Evolutionary conservation across 2,329 filamentous ascomycete species (phyloP).

Genomic region (Rutstroemia sp.): DNA sequence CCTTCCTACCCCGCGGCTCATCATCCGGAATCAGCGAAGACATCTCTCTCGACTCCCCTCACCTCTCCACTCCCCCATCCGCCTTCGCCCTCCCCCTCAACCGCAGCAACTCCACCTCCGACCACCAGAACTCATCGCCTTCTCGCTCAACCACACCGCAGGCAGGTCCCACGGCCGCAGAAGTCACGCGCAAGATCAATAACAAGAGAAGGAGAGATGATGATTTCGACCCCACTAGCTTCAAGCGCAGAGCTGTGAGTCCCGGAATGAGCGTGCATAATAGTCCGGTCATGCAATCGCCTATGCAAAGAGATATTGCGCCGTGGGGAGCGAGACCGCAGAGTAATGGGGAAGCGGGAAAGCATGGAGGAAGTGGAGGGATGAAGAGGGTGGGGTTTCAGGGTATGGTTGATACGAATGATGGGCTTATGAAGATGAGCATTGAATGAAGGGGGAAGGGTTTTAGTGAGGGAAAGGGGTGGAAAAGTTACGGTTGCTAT

Average conservation of each 20-base stretch:
- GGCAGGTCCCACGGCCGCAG: slow-evolving; percentile 56
- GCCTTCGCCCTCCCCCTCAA: slow-evolving; percentile 17
- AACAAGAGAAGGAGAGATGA: slow-evolving; percentile 83
- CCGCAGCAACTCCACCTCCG: slow-evolving; percentile 12
- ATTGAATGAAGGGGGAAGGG: slow-evolving; percentile 55
- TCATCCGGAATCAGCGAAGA: slow-evolving; percentile 61
- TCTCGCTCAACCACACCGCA: slow-evolving; percentile 28
- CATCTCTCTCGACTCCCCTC: slow-evolving; percentile 36
- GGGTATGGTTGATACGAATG: slow-evolving; percentile 92
- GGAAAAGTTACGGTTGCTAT: too few relatives aligned
- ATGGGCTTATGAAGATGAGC: slow-evolving; percentile 94
- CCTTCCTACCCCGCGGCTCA: slow-evolving; percentile 49
- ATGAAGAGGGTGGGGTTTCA: slow-evolving; percentile 65
- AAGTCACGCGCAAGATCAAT: slow-evolving; percentile 71
- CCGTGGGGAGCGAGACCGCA: slow-evolving; percentile 66
- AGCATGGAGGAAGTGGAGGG: slow-evolving; percentile 30
- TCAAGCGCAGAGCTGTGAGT: slow-evolving; percentile 87
- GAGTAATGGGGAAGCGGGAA: slow-evolving; percentile 45
- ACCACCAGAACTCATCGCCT: slow-evolving; percentile 23
- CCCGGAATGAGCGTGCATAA: slow-evolving; percentile 88
- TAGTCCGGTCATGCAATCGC: slow-evolving; percentile 80
- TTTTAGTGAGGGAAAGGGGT: too few relatives aligned
- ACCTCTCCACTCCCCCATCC: slow-evolving; percentile 24
- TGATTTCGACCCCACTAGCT: slow-evolving; percentile 78
- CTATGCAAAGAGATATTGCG: slow-evolving; percentile 62